phyloP scores from a whole-genome alignment of 768 basidiomycete species.

The Leucosporidium scottii region DNA sequence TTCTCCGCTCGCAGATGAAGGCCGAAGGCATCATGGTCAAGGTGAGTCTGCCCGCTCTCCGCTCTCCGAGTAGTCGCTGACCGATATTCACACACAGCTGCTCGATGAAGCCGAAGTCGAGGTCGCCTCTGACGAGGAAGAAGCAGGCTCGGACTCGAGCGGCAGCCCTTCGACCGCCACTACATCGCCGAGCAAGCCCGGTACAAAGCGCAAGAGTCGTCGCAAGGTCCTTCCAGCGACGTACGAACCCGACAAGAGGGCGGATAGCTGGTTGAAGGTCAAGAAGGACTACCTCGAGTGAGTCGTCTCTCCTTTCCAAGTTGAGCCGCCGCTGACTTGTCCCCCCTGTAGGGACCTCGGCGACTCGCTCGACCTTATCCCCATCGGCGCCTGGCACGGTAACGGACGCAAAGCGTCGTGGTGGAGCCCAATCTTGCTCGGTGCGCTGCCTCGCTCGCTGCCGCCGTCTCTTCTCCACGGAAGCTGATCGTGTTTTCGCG shows the following conservation, averaged over 20 bases:
- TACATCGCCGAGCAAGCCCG: slow-evolving; percentile 2
- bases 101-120: slow-evolving; percentile 51
- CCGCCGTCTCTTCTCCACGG: too few relatives aligned
- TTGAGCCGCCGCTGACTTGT: neutral
- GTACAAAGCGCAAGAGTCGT: slow-evolving; percentile 40
- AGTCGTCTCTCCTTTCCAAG: slow-evolving; percentile 59
- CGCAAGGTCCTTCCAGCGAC: slow-evolving; percentile 71
- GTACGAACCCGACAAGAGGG: slow-evolving; percentile 80
- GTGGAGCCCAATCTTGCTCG: slow-evolving; percentile 86
- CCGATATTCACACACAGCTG: slow-evolving; percentile 47
- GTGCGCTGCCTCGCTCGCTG: slow-evolving; percentile 34
- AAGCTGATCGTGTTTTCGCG: neutral
- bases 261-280: slow-evolving; percentile 78
- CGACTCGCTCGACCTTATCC: slow-evolving; percentile 45
- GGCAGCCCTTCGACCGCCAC: neutral
- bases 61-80: slow-evolving; percentile 10
- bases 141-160: slow-evolving; percentile 35
- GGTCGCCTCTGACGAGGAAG: slow-evolving; percentile 42
- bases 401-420: slow-evolving; percentile 76
- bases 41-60: slow-evolving; percentile 37
- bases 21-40: slow-evolving; percentile 96
- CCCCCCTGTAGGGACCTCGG: slow-evolving; percentile 17
- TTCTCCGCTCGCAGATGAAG: slow-evolving; percentile 47
- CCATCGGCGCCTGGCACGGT: slow-evolving; percentile 43
- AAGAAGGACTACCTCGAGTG: slow-evolving; percentile 80